Evolutionary conservation across 2,329 filamentous ascomycete species (phyloP).

Genomic region (Dactylonectria macrodidyma): DNA sequence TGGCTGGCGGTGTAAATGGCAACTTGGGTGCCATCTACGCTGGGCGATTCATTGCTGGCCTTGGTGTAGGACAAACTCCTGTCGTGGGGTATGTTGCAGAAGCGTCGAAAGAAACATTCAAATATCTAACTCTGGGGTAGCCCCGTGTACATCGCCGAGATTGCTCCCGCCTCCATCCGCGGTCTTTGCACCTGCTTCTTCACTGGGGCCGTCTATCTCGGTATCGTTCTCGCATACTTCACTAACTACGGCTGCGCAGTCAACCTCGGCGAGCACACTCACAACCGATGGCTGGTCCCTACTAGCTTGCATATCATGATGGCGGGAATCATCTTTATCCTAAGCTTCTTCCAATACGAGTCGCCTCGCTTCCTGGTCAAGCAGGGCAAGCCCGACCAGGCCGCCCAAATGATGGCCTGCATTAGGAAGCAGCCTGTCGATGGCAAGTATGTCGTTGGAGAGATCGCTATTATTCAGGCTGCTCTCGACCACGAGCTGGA

Average conservation of each 20-base stretch:
- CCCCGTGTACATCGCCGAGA: conserved; percentile 81
- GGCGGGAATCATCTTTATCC: conserved; percentile 77
- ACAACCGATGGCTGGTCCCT: conserved; percentile 74
- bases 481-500: too few relatives aligned
- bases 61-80: conserved; percentile 77
- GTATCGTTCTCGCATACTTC: conserved; percentile 86
- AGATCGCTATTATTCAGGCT: conserved; percentile 75
- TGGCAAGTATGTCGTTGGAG: conserved; percentile 72
- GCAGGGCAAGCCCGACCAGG: conserved; percentile 71
- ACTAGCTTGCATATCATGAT: conserved; percentile 86
- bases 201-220: conserved; percentile 76
- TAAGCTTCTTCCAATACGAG: conserved; percentile 79
- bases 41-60: conserved; percentile 76
- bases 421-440: conserved; percentile 73
- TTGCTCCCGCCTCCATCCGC: conserved; percentile 77
- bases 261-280: conserved; percentile 62
- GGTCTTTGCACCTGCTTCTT: conserved; percentile 78
- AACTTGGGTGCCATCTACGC: conserved; percentile 72
- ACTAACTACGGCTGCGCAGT: conserved; percentile 74
- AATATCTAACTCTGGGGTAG: conserved; percentile 36
- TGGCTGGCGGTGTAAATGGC: conserved; percentile 65
- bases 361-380: conserved; percentile 82
- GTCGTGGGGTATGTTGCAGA: conserved; percentile 69
- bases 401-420: conserved; percentile 66
- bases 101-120: too few relatives aligned